These are phyloP conservation scores for Tanacetum coccineum DNA, from an alignment of 129 eudicot species.

Conservation along the genomic window DNA sequence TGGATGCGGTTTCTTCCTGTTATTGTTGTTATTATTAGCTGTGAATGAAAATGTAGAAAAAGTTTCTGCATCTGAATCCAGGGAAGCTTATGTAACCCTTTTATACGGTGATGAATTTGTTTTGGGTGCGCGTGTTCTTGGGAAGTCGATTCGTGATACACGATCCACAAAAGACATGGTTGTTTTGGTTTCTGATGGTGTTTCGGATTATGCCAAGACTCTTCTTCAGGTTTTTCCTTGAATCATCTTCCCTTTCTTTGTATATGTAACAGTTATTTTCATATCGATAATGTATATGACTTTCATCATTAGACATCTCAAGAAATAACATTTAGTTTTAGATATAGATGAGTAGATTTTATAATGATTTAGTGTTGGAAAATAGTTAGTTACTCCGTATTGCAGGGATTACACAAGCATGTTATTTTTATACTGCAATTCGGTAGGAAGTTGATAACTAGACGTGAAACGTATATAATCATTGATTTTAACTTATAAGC, in stretches of 20 bases:
- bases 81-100: conserved; percentile 87
- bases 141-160: conserved; percentile 84
- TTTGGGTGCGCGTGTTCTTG: conserved; percentile 86
- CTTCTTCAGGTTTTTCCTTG: conserved; percentile 56
- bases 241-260: not conserved
- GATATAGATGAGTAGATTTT: no score
- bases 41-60: conserved; percentile 19
- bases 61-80: conserved; percentile 38
- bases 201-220: conserved; percentile 73
- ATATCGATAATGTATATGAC: not conserved
- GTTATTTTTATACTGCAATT: no score
- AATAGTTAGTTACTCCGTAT: no score
- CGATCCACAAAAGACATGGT: conserved; percentile 90
- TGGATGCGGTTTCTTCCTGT: conserved; percentile 2
- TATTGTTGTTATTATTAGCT: not conserved
- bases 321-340: not conserved
- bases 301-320: not conserved
- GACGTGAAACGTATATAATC: no score
- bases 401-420: no score
- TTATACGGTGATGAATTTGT: conserved; percentile 91
- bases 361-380: no score
- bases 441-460: no score
- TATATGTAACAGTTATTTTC: no score
- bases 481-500: no score
- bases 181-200: conserved; percentile 93